Evolutionary conservation across 768 basidiomycete genomes (phyloP), one percentile per base, ranked within the genome.

Genomic region (Auricularia sp.): DNA sequence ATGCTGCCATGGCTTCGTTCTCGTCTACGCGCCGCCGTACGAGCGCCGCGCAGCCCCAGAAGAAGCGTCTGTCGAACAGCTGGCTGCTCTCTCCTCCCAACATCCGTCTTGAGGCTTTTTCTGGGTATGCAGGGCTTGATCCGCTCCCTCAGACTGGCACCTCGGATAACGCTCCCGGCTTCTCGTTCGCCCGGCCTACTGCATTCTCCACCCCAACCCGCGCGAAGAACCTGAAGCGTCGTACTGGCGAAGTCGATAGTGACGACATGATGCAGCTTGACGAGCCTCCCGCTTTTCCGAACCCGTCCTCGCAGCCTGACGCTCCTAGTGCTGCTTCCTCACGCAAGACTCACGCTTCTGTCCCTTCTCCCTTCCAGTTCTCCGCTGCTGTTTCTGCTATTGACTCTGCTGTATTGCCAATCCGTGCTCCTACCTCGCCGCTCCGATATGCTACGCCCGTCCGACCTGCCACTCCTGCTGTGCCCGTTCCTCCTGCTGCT

Each of bases 361-460:
- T 4, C 34, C 59, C 61, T n/a, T 11, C 65, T 47, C 42, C 47
- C 39, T 62, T 66, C 35, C 63, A 61, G 23, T 21, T 66, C 21
- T 66, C 66, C n/a, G 60, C 61, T 56, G 47, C 66, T 35, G 53
- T 58, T n/a, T 34, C 61, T 61, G 51, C 64, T 14, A 62, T 64
- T 23, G 39, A 35, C 11, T 16, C 44, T 54, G 56, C 12, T 54
- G 56, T 10, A 18, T 18, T 18, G 5, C 6, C 14, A 8, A 18
- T 21, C 21, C 47, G 47, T 51, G 21, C 47, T 8, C 36, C 36
- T 39, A 14, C 51, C 11, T 63, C 62, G 7, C 51, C 53, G 36
- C 33, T 36, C 16, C 33, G 43, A 12, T 34, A n/a, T 12, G n/a
- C 35, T 51, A 36, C 23, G 33, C 56, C 56, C 56, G 56, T 29